Base-by-base conservation (phyloP, 768 basidiomycete genomes). In the Pulveroboletus sp. region DNA sequence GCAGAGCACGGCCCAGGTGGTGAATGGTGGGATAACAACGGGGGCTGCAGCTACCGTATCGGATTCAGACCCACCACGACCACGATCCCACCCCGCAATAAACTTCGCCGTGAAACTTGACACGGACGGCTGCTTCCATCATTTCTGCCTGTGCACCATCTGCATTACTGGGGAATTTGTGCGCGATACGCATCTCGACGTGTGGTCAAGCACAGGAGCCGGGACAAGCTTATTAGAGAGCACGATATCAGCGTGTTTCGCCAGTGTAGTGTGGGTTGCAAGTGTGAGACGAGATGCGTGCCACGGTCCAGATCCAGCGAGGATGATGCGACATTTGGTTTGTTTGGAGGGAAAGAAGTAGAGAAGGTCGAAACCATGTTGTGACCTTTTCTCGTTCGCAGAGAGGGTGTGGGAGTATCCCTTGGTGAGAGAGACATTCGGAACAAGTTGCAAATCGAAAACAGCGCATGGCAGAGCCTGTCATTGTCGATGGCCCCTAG, bases 161-260 rank as follows among this genome's bases (percentile, higher is more conserved):
- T 2, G 93, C 91, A 63, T 98, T 98, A 0, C 97, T 95, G 0
- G 97, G 97, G 71, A 95, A 97, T 62, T 99, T 99, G 56, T 87
- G 86, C 16, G 97, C 97, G 58, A 98, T 97, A 40, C 85, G 84
- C 8, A 97, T 77, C 47, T 85, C 78, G 0, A 85, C 79, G 23
- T 72, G 68, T 6, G 74, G 0, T 79, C 83, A 17, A 99, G 82
- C 9, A 99, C 87, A 8, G 85, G 82, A 13, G 85, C 77, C 0
- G 95, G 95, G 2, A 98, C 95, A 24, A 99, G 87, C 61, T 99
- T 99, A 72, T 99, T 95, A 13, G 93, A 90, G 12, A 99, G 80
- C 11, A 98, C 90, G 23, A 97, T 73, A 55, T 95, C 85, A 2
- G 94, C 91, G 24, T 82, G 76, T 47, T 77, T 75, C 2, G 89